Evolutionary conservation across 1,284 basidiomycete genomes (phyloP).

Genomic region (Microbotryomycetes sp.): DNA sequence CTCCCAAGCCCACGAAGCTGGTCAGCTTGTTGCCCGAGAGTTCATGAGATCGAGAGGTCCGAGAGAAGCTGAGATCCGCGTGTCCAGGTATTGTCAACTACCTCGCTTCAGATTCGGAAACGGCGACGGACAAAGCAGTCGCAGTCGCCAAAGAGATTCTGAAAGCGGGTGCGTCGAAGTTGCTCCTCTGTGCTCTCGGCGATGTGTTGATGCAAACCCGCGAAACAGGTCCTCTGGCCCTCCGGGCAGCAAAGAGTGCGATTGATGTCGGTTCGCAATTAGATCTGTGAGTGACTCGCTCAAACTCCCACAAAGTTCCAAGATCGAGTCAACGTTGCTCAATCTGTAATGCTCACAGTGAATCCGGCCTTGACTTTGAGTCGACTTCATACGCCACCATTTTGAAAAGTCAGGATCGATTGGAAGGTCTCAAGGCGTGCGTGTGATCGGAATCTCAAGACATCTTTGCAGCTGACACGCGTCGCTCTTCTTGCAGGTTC

Average conservation of each 20-base stretch:
- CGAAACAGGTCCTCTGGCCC: slow-evolving; percentile 67
- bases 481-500: slow-evolving; percentile 46
- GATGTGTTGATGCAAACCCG: not conserved
- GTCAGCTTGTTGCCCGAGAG: slow-evolving; percentile 45
- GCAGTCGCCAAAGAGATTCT: slow-evolving; percentile 58
- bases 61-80: too few species aligned
- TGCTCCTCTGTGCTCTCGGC: slow-evolving; percentile 21
- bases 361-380: slow-evolving; percentile 75
- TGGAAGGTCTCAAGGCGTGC: slow-evolving; percentile 70
- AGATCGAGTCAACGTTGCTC: not conserved
- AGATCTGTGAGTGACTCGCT: slow-evolving; percentile 50
- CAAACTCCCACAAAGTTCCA: not conserved
- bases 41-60: too few species aligned
- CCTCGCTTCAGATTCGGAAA: slow-evolving; percentile 53
- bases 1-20: slow-evolving; percentile 64
- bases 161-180: slow-evolving; percentile 55
- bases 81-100: slow-evolving; percentile 67
- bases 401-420: slow-evolving; percentile 66
- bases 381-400: slow-evolving; percentile 75
- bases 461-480: not conserved
- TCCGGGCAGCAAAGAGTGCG: slow-evolving; percentile 80
- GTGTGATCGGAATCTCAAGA: not conserved
- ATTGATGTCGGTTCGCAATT: slow-evolving; percentile 72
- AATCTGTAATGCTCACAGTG: slow-evolving; percentile 17
- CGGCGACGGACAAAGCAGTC: slow-evolving; percentile 60